Evolutionary conservation across 345 rosid genomes (phyloP).

Genomic region (Crucihimalaya himalaica): DNA sequence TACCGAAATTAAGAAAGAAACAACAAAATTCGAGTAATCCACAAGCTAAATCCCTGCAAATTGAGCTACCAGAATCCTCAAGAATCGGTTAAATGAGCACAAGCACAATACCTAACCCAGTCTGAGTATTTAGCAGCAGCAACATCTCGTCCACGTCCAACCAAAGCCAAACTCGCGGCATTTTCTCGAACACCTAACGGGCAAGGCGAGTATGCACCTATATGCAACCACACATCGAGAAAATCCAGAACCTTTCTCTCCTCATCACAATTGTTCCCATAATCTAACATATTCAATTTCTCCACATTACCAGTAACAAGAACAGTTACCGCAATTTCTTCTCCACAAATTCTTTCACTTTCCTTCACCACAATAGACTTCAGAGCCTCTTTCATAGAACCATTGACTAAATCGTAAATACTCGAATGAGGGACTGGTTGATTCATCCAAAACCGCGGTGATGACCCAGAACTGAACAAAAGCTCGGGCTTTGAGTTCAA

Average conservation of each 20-base stretch:
- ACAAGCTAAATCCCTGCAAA: neutral
- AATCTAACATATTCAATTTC: constrained; percentile 38
- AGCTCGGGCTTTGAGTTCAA: constrained; percentile 50
- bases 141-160: constrained; percentile 66
- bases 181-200: constrained; percentile 53
- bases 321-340: constrained; percentile 76
- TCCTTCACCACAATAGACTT: constrained; percentile 48
- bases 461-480: constrained; percentile 38
- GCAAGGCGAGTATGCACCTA: constrained; percentile 57
- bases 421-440: constrained; percentile 45
- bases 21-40: constrained; percentile 6
- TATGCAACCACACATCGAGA: constrained; percentile 65
- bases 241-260: constrained; percentile 33
- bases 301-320: constrained; percentile 63
- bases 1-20: constrained; percentile 16
- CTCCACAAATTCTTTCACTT: constrained; percentile 44
- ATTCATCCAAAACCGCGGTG: constrained; percentile 16
- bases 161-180: constrained; percentile 77
- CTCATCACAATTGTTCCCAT: constrained; percentile 4
- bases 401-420: constrained; percentile 48
- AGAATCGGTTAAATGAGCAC: constrained; percentile 4
- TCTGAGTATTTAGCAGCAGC: constrained; percentile 81
- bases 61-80: constrained; percentile 14
- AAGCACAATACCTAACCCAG: constrained; percentile 74
- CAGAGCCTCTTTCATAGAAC: constrained; percentile 48